Percentiles rank a stretch among this genome's conserved stretches.
Evolutionary conservation across 345 rosid species (phyloP).

Genomic region (Psidium guajava): DNA sequence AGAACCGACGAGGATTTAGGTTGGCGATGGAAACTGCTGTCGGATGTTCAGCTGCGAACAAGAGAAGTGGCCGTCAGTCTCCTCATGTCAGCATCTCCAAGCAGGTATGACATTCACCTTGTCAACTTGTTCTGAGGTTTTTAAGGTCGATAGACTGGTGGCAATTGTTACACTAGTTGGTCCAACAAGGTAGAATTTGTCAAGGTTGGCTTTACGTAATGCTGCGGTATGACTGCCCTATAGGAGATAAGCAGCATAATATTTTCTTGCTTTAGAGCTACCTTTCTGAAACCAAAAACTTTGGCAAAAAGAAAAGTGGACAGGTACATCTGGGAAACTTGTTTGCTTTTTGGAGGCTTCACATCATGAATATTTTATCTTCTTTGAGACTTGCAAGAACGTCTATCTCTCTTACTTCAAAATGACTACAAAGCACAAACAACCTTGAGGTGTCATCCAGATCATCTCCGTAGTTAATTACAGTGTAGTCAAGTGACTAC

Average conservation of each 20-base stretch:
- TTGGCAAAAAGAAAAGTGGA: neutral
- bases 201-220: neutral
- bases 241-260: neutral
- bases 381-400: neutral
- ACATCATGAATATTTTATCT: neutral
- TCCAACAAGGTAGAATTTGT: neutral
- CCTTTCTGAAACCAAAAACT: neutral
- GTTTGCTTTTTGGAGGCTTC: neutral
- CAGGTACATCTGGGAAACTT: neutral
- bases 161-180: neutral
- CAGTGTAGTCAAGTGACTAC: neutral
- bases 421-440: neutral
- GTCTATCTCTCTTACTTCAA: neutral
- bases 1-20: constrained; percentile 35
- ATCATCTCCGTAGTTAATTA: neutral
- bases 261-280: neutral
- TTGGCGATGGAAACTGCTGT: constrained; percentile 31
- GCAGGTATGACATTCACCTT: constrained; percentile 9
- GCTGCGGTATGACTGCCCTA: neutral
- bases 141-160: neutral
- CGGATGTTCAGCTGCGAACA: constrained; percentile 25
- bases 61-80: constrained; percentile 22
- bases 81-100: constrained; percentile 11
- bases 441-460: neutral
- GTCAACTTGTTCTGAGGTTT: neutral